A percentile compares a stretch with the other conserved stretches of the same genome.
These are phyloP conservation scores for Petasospora fabianii DNA, from an alignment of 1,139 yeast species.

Conservation along the genomic window DNA sequence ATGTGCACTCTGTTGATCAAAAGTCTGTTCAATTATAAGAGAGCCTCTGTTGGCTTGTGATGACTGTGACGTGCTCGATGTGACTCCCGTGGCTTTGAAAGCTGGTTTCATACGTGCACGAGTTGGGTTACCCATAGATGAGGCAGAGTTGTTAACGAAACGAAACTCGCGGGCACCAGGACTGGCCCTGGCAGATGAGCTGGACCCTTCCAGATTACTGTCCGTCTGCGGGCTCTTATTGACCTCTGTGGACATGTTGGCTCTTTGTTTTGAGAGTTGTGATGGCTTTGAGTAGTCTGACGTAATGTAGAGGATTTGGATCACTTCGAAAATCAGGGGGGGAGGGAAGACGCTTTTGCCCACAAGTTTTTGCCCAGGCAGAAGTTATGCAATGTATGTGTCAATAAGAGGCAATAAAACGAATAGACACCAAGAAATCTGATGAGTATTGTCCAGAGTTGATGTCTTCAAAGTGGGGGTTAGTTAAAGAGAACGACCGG, in stretches of 20 bases:
- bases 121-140: constrained; percentile 17
- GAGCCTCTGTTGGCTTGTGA: constrained; percentile 15
- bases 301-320: no score
- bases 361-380: no score
- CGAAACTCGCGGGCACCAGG: constrained; percentile 12
- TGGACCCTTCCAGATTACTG: no score
- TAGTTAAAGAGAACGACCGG: not conserved
- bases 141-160: constrained; percentile 25
- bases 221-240: no score
- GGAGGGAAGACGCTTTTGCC: no score
- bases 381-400: no score
- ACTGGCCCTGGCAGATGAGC: not conserved
- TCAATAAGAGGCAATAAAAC: no score
- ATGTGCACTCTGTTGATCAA: constrained; percentile 8
- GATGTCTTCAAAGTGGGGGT: no score
- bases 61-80: constrained; percentile 1
- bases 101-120: constrained; percentile 24
- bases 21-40: constrained; percentile 22
- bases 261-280: not conserved
- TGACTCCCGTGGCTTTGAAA: constrained; percentile 16
- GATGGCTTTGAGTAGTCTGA: not conserved
- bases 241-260: not conserved
- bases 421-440: no score
- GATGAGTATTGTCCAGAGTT: no score
- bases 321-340: no score